phyloP scores from a whole-genome alignment of 139 green algal genomes.

The Zygnema cylindricum region DNA sequence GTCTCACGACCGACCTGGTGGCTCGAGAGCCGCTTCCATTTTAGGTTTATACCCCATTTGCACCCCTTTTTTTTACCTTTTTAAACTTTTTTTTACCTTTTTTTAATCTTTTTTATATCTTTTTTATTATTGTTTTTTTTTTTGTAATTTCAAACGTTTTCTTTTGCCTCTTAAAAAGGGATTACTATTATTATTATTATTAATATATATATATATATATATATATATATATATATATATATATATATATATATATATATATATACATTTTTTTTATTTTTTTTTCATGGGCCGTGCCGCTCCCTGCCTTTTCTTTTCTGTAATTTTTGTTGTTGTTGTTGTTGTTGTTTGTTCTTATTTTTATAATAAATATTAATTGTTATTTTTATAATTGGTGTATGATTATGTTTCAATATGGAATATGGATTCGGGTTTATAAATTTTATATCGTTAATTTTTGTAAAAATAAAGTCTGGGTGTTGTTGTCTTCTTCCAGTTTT shows the following conservation, averaged over 20 bases:
- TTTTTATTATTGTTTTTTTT: background rate
- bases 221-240: too few relatives aligned
- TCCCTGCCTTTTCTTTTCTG: too few relatives aligned
- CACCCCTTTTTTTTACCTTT: too few relatives aligned
- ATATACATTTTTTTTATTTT: too few relatives aligned
- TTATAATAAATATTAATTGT: background rate
- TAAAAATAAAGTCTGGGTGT: background rate
- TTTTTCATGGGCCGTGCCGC: too few relatives aligned
- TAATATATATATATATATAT: background rate
- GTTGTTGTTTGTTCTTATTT: too few relatives aligned
- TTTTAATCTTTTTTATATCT: background rate
- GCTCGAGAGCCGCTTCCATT: slow-evolving; percentile 63
- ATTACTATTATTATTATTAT: background rate
- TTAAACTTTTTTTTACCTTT: too few relatives aligned
- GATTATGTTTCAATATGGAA: background rate
- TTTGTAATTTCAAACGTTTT: background rate
- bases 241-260: too few relatives aligned
- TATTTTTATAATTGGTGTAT: background rate
- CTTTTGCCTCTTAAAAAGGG: background rate
- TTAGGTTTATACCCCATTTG: slow-evolving; percentile 53
- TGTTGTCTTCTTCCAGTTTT: background rate
- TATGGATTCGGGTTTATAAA: background rate
- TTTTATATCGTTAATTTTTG: background rate
- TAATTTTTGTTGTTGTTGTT: too few relatives aligned
- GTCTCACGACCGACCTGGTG: slow-evolving; percentile 61